These are phyloP conservation scores for Sugiyamaella boreocaroliniensis DNA, from an alignment of 805 yeast genomes.

Conservation along the genomic window DNA sequence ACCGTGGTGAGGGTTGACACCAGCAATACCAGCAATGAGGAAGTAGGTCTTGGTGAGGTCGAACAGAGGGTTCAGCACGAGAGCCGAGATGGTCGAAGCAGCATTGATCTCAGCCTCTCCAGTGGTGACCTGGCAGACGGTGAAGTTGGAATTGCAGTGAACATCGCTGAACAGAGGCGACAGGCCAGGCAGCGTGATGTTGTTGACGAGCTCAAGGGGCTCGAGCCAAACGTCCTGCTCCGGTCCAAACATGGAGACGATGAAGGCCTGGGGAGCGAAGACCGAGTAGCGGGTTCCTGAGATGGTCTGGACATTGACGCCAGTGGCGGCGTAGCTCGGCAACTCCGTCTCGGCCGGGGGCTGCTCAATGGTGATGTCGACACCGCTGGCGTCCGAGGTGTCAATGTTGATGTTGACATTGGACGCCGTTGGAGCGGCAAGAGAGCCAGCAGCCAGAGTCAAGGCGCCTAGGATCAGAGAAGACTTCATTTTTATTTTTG, in stretches of 20 bases:
- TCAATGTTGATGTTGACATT: conserved; percentile 4
- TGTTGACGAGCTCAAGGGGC: conserved; percentile 42
- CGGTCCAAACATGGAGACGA: conserved; percentile 48
- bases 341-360: conserved; percentile 2
- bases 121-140: conserved; percentile 55
- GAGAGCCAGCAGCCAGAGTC: neutral
- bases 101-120: conserved; percentile 69
- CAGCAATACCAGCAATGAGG: conserved; percentile 60
- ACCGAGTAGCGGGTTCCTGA: conserved; percentile 8
- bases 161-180: conserved; percentile 53
- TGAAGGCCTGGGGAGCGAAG: conserved; percentile 43
- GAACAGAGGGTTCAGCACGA: conserved; percentile 47
- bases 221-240: conserved; percentile 51
- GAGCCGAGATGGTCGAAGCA: conserved; percentile 50
- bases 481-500: neutral
- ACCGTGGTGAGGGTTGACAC: conserved; percentile 50
- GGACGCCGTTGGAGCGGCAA: neutral
- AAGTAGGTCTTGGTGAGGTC: conserved; percentile 56
- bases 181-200: conserved; percentile 59
- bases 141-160: conserved; percentile 47
- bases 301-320: conserved; percentile 7
- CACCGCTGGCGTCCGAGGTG: neutral
- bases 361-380: conserved; percentile 2
- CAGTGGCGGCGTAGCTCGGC: conserved; percentile 8
- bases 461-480: neutral